A percentile compares a stretch with the other conserved stretches of the same genome.
phyloP scores from a whole-genome alignment of 192 early-diverging fungal species.

The Radiomyces spectabilis region DNA sequence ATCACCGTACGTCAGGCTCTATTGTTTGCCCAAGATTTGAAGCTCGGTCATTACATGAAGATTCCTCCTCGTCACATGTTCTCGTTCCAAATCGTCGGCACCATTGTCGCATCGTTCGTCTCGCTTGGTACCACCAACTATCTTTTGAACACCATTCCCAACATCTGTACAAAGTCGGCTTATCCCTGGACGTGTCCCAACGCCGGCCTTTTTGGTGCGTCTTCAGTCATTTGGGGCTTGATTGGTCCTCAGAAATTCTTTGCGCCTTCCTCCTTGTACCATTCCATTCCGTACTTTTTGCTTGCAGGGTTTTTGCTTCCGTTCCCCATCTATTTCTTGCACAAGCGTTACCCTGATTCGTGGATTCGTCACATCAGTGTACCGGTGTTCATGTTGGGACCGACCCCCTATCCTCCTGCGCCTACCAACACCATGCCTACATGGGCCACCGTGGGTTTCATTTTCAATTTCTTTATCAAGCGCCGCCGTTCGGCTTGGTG shows the following conservation, averaged over 20 bases:
- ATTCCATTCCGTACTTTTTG: conserved; percentile 43
- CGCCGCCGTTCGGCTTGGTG: conserved; percentile 57
- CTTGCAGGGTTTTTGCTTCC: conserved; percentile 63
- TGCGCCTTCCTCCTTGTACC: conserved; percentile 37
- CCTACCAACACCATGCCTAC: conserved; percentile 37
- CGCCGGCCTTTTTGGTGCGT: conserved; percentile 51
- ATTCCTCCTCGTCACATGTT: conserved; percentile 77
- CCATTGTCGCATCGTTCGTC: conserved; percentile 59
- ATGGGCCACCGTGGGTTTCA: conserved; percentile 45
- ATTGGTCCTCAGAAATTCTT: conserved; percentile 68
- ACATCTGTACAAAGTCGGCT: conserved; percentile 52
- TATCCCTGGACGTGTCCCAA: conserved; percentile 63
- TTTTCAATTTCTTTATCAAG: conserved; percentile 68
- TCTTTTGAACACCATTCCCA: conserved; percentile 48
- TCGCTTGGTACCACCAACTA: conserved; percentile 63
- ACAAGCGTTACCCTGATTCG: conserved; percentile 52
- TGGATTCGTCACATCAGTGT: conserved; percentile 66
- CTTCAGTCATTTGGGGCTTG: conserved; percentile 75
- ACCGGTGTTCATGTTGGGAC: conserved; percentile 58
- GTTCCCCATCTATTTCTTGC: conserved; percentile 58
- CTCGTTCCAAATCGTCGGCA: conserved; percentile 67
- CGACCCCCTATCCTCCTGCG: conserved; percentile 54
- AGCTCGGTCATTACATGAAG: conserved; percentile 79
- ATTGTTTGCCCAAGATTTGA: conserved; percentile 56
- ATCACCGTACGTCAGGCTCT: conserved; percentile 55